Evolutionary conservation across 169 alveolate genomes (phyloP).

Genomic region (Theileria parva): DNA sequence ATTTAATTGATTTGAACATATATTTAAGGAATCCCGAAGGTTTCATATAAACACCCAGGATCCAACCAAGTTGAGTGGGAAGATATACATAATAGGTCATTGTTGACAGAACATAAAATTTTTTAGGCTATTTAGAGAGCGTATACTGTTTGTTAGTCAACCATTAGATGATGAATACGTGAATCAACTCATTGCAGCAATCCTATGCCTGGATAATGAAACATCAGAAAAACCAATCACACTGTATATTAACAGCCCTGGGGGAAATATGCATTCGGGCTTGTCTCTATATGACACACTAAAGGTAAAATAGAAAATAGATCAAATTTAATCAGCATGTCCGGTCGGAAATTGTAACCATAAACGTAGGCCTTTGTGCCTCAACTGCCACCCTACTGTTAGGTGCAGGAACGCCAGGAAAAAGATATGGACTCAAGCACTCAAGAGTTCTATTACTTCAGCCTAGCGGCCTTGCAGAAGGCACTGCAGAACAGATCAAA

Average conservation of each 20-base stretch:
- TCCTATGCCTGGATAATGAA: slow-evolving; percentile 65
- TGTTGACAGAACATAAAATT: neutral
- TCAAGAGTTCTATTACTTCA: slow-evolving; percentile 67
- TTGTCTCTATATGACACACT: slow-evolving; percentile 65
- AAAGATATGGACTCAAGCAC: slow-evolving; percentile 58
- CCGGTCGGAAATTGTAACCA: slow-evolving; percentile 58
- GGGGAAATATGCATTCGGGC: slow-evolving; percentile 69
- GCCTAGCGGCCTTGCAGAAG: slow-evolving; percentile 65
- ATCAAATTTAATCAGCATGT: slow-evolving; percentile 39
- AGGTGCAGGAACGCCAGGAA: slow-evolving; percentile 72
- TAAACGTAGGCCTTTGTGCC: slow-evolving; percentile 73
- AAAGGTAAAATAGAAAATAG: slow-evolving; percentile 1
- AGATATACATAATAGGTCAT: slow-evolving; percentile 51
- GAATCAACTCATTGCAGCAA: slow-evolving; percentile 45
- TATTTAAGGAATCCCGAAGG: slow-evolving; percentile 58
- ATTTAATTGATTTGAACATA: neutral
- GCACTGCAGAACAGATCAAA: slow-evolving; percentile 65
- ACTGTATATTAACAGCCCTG: slow-evolving; percentile 68
- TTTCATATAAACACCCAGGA: slow-evolving; percentile 59
- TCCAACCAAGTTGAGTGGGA: slow-evolving; percentile 58
- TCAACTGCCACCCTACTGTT: slow-evolving; percentile 70
- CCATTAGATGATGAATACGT: slow-evolving; percentile 58
- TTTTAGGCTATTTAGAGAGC: slow-evolving; percentile 47
- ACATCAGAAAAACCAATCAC: slow-evolving; percentile 54
- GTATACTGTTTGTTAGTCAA: slow-evolving; percentile 65